Evolutionary conservation across 2,329 filamentous ascomycete genomes (phyloP).

Genomic region (Stachybotrys echinatus): DNA sequence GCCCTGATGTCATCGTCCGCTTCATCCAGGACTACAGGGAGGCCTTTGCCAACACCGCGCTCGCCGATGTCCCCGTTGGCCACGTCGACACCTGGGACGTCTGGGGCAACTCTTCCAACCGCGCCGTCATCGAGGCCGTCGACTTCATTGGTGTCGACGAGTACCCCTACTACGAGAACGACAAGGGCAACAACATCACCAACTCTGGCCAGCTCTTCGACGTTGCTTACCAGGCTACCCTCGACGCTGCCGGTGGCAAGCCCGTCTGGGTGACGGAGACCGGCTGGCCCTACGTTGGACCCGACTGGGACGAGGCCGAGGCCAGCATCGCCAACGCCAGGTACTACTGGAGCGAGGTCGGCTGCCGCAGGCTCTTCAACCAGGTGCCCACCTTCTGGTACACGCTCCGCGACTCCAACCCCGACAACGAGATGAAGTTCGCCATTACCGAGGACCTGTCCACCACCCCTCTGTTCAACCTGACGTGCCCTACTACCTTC

Average conservation of each 20-base stretch:
- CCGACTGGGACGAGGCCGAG: constrained; percentile 47
- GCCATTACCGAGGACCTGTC: constrained; percentile 49
- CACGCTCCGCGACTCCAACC: constrained; percentile 55
- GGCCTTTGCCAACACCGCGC: constrained; percentile 42
- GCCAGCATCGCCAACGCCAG: constrained; percentile 54
- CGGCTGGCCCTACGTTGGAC: constrained; percentile 57
- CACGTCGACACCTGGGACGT: constrained; percentile 67
- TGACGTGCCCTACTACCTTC: constrained; percentile 44
- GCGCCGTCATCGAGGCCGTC: constrained; percentile 52
- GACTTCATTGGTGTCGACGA: constrained; percentile 63
- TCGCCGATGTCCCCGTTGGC: constrained; percentile 48
- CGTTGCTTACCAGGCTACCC: constrained; percentile 36
- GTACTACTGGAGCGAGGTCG: constrained; percentile 58
- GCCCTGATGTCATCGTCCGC: constrained; percentile 52
- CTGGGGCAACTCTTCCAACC: constrained; percentile 56
- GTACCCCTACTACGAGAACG: constrained; percentile 62
- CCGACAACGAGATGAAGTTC: constrained; percentile 53
- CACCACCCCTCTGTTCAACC: constrained; percentile 45
- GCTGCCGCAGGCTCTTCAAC: constrained; percentile 53
- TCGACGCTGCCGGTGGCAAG: constrained; percentile 43
- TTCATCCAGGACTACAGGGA: constrained; percentile 63
- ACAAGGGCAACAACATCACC: constrained; percentile 49
- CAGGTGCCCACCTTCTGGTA: constrained; percentile 57
- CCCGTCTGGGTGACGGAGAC: constrained; percentile 60
- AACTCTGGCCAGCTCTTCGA: constrained; percentile 51